A percentile compares a stretch with the other conserved stretches of the same genome.
Conservation (phyloP, 2,329 filamentous ascomycete genomes). For the Pyrenophora tritici-repentis region DNA sequence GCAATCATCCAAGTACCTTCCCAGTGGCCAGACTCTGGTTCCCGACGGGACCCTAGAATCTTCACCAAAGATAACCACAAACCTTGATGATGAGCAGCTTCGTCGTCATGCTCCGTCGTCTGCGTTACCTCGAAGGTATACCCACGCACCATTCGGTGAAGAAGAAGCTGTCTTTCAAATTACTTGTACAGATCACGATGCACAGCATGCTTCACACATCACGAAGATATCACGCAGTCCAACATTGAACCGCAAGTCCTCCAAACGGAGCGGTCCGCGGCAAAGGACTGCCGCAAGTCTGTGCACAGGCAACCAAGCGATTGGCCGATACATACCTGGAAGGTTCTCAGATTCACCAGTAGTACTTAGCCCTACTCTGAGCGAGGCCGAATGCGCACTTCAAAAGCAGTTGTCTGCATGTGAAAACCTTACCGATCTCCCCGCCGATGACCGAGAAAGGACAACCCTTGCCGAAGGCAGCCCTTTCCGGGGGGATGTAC, state of each 20-base stretch:
- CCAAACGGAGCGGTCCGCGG: slow-evolving; percentile 21
- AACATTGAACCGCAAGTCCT: slow-evolving; percentile 28
- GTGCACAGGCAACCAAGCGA: slow-evolving; percentile 30
- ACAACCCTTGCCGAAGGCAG: slow-evolving; percentile 31
- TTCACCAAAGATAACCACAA: slow-evolving; percentile 6
- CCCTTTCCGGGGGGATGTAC: slow-evolving; percentile 27
- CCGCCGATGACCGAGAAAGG: slow-evolving; percentile 37
- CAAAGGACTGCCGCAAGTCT: slow-evolving; percentile 21
- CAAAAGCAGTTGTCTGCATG: slow-evolving; percentile 42
- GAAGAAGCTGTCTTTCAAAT: slow-evolving; percentile 31
- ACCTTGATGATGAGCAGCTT: slow-evolving; percentile 14
- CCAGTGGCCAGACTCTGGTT: slow-evolving; percentile 22
- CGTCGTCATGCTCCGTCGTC: slow-evolving; percentile 21
- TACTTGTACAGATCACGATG: slow-evolving; percentile 28
- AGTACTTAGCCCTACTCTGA: slow-evolving; percentile 51
- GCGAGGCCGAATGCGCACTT: slow-evolving; percentile 52
- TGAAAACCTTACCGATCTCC: slow-evolving; percentile 44
- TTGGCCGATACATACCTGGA: slow-evolving; percentile 25
- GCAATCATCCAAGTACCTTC: slow-evolving; percentile 25
- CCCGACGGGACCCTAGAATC: slow-evolving; percentile 34
- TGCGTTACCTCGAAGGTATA: slow-evolving; percentile 31
- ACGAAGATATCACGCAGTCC: slow-evolving; percentile 15
- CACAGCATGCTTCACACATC: slow-evolving; percentile 11
- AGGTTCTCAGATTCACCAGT: slow-evolving; percentile 15
- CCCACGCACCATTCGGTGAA: slow-evolving; percentile 29